These are phyloP conservation scores for Trichoderma breve DNA, from an alignment of 2,329 filamentous ascomycete genomes.

Conservation along the genomic window DNA sequence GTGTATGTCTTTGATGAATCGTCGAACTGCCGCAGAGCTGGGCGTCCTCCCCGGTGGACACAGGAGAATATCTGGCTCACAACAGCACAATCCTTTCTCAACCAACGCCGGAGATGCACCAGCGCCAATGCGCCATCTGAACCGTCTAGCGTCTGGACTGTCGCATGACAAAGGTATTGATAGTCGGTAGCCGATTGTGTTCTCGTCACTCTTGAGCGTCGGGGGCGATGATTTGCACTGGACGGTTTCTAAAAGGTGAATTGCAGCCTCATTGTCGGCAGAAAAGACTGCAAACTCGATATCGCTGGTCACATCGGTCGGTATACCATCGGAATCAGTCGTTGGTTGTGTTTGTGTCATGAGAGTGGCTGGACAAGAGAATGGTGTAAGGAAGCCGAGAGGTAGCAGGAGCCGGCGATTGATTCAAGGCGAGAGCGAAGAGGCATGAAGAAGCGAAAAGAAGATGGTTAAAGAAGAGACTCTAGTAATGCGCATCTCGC, in stretches of 20 bases:
- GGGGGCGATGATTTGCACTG: not conserved
- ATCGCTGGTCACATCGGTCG: not conserved
- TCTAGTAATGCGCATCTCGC: not conserved
- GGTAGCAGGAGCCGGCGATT: not conserved
- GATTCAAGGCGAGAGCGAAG: not conserved
- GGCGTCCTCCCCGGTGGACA: not conserved
- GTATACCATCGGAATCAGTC: not conserved
- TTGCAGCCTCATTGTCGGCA: not conserved
- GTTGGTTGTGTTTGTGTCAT: not conserved
- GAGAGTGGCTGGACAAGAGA: not conserved
- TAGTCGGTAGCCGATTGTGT: not conserved
- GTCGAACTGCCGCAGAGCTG: not conserved
- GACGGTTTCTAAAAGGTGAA: not conserved
- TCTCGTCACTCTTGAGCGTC: not conserved
- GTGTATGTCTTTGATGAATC: slow-evolving; percentile 10
- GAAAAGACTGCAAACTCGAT: not conserved
- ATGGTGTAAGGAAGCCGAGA: not conserved
- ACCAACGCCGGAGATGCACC: not conserved
- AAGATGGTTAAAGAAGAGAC: not conserved
- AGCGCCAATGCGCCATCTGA: slow-evolving; percentile 2
- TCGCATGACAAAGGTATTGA: not conserved
- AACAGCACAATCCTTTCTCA: not conserved
- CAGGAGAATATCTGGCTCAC: not conserved
- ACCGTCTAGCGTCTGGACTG: not conserved
- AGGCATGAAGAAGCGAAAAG: not conserved